Evolutionary conservation across 1,284 basidiomycete genomes (phyloP), one percentile per base, ranked within the genome.

Genomic region (Grifola frondosa): DNA sequence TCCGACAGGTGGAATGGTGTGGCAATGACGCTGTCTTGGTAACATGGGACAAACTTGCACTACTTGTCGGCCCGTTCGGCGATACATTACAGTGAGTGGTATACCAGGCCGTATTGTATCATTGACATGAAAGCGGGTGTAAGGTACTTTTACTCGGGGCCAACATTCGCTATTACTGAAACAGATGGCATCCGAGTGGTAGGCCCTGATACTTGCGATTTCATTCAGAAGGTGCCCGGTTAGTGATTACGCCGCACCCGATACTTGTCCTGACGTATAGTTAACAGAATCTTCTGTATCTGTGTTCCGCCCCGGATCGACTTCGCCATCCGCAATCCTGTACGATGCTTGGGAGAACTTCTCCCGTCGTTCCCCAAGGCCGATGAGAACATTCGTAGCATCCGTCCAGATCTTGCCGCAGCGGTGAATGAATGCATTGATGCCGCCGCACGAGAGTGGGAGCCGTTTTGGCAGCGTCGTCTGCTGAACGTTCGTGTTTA

Each of bases 351-450:
- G 91, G 74, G 89, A 93, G 54, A 88, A 87, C 58, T 98, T 96
- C 62, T 79, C 78, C 10, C 76, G 77, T 34, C 84, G 86, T 37
- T 88, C 88, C 89, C 94, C 3, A 92, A 92, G 60, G 91, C 95
- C 1, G 91, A 98, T 60, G 95, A 98, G 66, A 91, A 78, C 54
- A 91, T 99, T 41, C 83, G 93, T 2, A 88, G 78, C 52, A 94
- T 99, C 44, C 79, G 86, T 11, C 84, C 86, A 1, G 93, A 96
- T 25, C 77, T 99, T 29, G 86, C 84, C 0, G 74, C 78, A 21
- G 96, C 96, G 2, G 93, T 98, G 6, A 88, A 97, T 59, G 86
- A 90, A 31, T 95, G 94, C 55, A 85, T 98, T 21, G 91, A 95
- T 48, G 96, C 96, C 21, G 96, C 97, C 1, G 91, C 90, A 2